phyloP scores from a whole-genome alignment of 176 grass and related monocot genomes.

The Aegilops tauschii region DNA sequence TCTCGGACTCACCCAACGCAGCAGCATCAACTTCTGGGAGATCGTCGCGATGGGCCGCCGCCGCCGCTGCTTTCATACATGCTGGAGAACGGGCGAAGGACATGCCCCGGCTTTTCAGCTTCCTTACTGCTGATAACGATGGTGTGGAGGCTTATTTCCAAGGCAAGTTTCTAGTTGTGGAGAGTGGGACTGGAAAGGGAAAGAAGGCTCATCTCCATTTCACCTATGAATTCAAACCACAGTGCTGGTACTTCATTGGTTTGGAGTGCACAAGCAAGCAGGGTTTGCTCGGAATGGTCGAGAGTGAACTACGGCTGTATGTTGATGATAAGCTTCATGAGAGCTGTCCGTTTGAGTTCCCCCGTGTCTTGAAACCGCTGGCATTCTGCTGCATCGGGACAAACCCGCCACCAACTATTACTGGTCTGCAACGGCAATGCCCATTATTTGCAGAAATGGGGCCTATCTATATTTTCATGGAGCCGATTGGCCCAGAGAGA shows the following conservation, averaged over 20 bases:
- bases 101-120: slow-evolving; percentile 89
- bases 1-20: slow-evolving; percentile 58
- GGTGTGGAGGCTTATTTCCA: slow-evolving; percentile 96
- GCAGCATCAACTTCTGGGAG: slow-evolving; percentile 75
- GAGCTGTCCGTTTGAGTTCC: slow-evolving; percentile 79
- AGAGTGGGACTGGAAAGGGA: slow-evolving; percentile 71
- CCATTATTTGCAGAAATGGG: slow-evolving; percentile 96
- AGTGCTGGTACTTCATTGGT: slow-evolving; percentile 85
- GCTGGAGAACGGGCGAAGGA: slow-evolving; percentile 73
- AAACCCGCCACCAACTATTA: slow-evolving; percentile 72
- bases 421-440: slow-evolving; percentile 72
- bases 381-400: slow-evolving; percentile 91
- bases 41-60: slow-evolving; percentile 51
- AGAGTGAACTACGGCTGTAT: slow-evolving; percentile 89
- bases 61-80: slow-evolving; percentile 62
- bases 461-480: slow-evolving; percentile 86
- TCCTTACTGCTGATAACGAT: slow-evolving; percentile 84
- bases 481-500: slow-evolving; percentile 80
- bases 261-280: slow-evolving; percentile 86
- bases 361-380: slow-evolving; percentile 77
- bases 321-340: slow-evolving; percentile 84
- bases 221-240: slow-evolving; percentile 82
- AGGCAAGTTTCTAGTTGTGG: slow-evolving; percentile 86
- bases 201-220: slow-evolving; percentile 80
- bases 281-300: slow-evolving; percentile 70